phyloP scores from a whole-genome alignment of 2,329 filamentous ascomycete species.

The Apiospora saccharicola region DNA sequence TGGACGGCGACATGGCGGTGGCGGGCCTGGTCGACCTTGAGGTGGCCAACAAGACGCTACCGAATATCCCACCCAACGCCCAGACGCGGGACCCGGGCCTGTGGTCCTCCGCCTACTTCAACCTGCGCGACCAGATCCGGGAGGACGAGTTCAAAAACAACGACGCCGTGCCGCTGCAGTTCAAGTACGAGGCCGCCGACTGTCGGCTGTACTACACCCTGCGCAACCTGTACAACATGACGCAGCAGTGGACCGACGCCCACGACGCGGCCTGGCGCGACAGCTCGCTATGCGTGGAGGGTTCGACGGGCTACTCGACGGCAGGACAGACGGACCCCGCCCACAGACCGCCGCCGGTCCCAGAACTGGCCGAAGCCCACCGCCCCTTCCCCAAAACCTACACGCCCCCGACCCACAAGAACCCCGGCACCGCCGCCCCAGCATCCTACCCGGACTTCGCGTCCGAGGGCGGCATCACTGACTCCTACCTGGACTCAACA shows the following conservation, averaged over 20 bases:
- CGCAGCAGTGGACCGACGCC: slow-evolving; percentile 59
- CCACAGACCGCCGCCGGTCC: neutral
- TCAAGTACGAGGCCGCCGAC: slow-evolving; percentile 66
- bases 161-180: slow-evolving; percentile 58
- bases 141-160: slow-evolving; percentile 25
- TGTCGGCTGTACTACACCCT: slow-evolving; percentile 67
- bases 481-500: neutral
- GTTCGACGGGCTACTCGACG: slow-evolving; percentile 30
- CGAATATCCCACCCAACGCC: slow-evolving; percentile 26
- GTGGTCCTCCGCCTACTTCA: slow-evolving; percentile 32
- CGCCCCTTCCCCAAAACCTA: neutral
- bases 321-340: neutral
- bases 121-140: slow-evolving; percentile 39
- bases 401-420: neutral
- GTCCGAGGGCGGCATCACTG: neutral
- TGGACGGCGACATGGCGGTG: slow-evolving; percentile 30
- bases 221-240: slow-evolving; percentile 58
- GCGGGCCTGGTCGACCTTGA: slow-evolving; percentile 19
- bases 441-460: neutral
- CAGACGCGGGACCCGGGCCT: slow-evolving; percentile 29
- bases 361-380: neutral
- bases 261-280: slow-evolving; percentile 36
- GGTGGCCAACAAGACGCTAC: slow-evolving; percentile 24
- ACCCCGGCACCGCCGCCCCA: neutral
- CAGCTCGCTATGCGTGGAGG: slow-evolving; percentile 27